Evolutionary conservation across 2,329 filamentous ascomycete genomes (phyloP).

Genomic region (Hortaea sp.): DNA sequence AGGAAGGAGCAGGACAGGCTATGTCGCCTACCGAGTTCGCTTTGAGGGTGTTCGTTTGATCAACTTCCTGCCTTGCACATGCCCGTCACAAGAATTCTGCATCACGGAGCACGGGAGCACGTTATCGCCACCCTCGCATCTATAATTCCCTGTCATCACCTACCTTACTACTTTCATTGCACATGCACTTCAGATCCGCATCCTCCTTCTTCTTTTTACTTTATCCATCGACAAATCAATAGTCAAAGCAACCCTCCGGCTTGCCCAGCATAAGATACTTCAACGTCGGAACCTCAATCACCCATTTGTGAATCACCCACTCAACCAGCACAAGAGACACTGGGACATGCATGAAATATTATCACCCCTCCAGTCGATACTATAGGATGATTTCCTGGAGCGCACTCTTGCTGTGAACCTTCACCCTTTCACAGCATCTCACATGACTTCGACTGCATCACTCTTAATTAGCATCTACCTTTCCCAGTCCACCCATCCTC

Average conservation of each 20-base stretch:
- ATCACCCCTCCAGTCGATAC: background rate
- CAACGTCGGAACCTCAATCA: background rate
- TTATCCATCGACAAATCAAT: background rate
- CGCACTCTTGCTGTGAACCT: background rate
- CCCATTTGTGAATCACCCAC: background rate
- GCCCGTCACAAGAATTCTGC: no score
- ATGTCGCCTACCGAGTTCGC: background rate
- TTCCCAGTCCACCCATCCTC: no score
- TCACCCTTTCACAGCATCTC: background rate
- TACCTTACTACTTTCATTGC: no score
- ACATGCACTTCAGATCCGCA: background rate
- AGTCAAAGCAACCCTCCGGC: background rate
- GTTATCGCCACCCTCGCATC: no score
- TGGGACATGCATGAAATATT: background rate
- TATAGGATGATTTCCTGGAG: background rate
- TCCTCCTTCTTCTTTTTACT: background rate
- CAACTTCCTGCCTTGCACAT: background rate
- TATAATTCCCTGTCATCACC: no score
- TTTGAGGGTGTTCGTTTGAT: background rate
- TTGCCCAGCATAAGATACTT: background rate
- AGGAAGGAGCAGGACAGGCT: background rate
- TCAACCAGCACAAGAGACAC: no score
- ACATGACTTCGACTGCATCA: background rate
- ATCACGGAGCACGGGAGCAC: no score
- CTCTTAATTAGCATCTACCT: no score